Evolutionary conservation across 805 yeast genomes (phyloP).

Genomic region (Metschnikowia reukaufii): DNA sequence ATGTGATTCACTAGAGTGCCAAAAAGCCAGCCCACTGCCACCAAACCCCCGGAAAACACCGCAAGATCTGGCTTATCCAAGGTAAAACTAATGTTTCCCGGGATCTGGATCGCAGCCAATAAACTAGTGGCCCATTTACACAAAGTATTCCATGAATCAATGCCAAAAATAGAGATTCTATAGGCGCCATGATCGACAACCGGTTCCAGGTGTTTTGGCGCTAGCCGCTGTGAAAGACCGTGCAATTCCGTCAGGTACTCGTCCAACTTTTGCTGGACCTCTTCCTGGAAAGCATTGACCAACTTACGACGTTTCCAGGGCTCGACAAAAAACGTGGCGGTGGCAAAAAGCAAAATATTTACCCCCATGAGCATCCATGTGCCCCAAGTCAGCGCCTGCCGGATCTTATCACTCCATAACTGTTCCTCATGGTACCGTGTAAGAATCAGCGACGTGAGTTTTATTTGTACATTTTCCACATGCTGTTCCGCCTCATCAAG

Average conservation of each 20-base stretch:
- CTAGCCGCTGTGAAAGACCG: constrained; percentile 4
- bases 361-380: constrained; percentile 87
- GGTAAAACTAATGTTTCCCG: constrained; percentile 4
- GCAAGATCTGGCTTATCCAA: constrained; percentile 14
- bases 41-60: constrained; percentile 12
- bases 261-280: constrained; percentile 48
- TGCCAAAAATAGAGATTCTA: constrained; percentile 3
- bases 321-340: constrained; percentile 85
- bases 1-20: constrained; percentile 8
- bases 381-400: constrained; percentile 96
- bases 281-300: constrained; percentile 80
- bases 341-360: constrained; percentile 71
- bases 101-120: background rate
- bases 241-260: constrained; percentile 14
- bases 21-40: constrained; percentile 14
- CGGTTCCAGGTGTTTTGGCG: background rate
- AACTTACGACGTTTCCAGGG: constrained; percentile 89
- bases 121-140: constrained; percentile 1
- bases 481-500: constrained; percentile 56
- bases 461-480: constrained; percentile 69
- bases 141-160: constrained; percentile 7
- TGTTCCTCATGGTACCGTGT: constrained; percentile 95
- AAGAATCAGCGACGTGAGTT: constrained; percentile 72
- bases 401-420: constrained; percentile 94
- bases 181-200: background rate